Base-by-base conservation (phyloP, 768 basidiomycete species). In the Harrya chromipes region DNA sequence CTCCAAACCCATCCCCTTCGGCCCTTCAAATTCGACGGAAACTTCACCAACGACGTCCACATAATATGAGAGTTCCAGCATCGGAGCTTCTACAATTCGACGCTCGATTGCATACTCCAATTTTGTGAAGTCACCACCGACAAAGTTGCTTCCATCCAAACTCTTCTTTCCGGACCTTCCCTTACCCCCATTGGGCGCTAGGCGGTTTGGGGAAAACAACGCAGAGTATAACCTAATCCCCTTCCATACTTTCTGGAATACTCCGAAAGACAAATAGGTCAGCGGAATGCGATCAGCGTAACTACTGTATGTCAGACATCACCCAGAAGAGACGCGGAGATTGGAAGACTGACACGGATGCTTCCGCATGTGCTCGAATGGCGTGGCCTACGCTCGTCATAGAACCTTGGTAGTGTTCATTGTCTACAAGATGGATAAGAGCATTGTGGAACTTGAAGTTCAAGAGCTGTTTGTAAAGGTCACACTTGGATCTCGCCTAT, bases 91-190 rank as follows among this genome's bases (percentile, higher is more conserved):
- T 24, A 98, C 65, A 24, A 98, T 74, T 45, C 84, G 88, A 33
- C 85, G 82, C 52, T 93, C 90, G 43, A 93, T 82, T 11, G 90
- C 95, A 63, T 98, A 98, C 64, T 98, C 94, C 17, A 81, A 57
- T 8, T 70, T 71, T 4, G 75, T 64, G 47, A 80, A 81, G 59
- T 87, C 81, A 10, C 70, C 70, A 12, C 78, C 84, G 23, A 80
- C 55, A 4, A 78, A 78, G 4, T 78, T 80, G 45, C 78, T 75
- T 37, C 82, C 81, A 23, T 84, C 80, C 5, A 72, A 46, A 36
- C 68, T 66, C 53, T 77, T 56, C 49, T 51, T 50, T 27, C 42
- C 41, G 8, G 52, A 40, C 14, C 34, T 47, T 35, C 27, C 52
- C 26, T 36, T 44, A 29, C 39, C 11, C 36, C 49, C 49, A 42